A percentile compares a stretch with the other conserved stretches of the same genome.
Conservation (phyloP, 345 rosid genomes). For the Linum trigynum region DNA sequence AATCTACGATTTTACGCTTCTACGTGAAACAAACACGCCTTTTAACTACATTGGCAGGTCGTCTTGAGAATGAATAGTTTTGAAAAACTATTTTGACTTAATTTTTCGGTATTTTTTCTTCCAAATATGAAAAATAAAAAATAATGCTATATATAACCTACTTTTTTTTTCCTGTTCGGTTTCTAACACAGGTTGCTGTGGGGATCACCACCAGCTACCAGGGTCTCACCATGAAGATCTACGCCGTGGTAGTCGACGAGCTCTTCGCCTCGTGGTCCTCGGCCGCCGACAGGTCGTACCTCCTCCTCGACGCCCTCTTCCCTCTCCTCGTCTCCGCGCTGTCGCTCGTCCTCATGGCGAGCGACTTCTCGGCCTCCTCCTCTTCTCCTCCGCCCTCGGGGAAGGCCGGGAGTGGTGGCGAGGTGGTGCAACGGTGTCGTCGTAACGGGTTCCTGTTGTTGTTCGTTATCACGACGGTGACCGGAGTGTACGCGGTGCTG, state of each 20-base stretch:
- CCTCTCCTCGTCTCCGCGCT: conserved; percentile 37
- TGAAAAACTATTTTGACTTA: too few species aligned
- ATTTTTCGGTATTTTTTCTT: not conserved
- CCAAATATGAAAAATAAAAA: not conserved
- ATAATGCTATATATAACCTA: too few species aligned
- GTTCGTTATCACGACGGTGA: conserved; percentile 46
- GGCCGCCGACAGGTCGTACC: conserved; percentile 41
- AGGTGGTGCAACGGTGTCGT: not conserved
- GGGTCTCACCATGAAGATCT: conserved; percentile 71
- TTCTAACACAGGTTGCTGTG: conserved; percentile 27
- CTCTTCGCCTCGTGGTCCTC: conserved; percentile 21
- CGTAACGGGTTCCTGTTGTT: conserved; percentile 29
- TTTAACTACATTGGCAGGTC: too few species aligned
- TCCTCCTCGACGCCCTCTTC: conserved; percentile 48
- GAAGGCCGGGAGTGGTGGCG: not conserved
- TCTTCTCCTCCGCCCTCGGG: not conserved
- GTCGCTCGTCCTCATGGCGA: conserved; percentile 37
- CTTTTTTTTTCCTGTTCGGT: not conserved
- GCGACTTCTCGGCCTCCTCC: conserved; percentile 14
- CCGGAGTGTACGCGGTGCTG: conserved; percentile 56
- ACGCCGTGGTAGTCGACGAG: conserved; percentile 49
- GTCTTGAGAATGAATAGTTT: too few species aligned
- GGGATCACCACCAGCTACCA: conserved; percentile 73
- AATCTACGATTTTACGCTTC: too few species aligned
- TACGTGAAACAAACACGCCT: too few species aligned